Percentiles rank a stretch among this genome's conserved stretches.
Evolutionary conservation across 2,329 filamentous ascomycete species (phyloP).

Genomic region (Elsinoe necatrix): DNA sequence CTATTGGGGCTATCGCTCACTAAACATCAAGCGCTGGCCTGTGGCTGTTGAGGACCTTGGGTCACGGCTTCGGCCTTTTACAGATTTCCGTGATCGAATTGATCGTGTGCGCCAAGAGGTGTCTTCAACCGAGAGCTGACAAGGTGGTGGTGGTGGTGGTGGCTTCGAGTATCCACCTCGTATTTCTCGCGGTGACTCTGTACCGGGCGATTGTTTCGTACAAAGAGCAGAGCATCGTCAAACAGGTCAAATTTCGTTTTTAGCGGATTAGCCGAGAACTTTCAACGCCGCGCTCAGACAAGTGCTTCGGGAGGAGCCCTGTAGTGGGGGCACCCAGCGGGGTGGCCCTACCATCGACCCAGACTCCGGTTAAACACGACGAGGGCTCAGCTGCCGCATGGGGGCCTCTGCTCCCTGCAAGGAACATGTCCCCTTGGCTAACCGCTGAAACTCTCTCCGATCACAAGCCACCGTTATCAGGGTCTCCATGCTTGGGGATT

Average conservation of each 20-base stretch:
- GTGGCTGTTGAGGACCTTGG: constrained; percentile 21
- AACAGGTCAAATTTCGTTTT: constrained; percentile 4
- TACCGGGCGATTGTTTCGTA: neutral
- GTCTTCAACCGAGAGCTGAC: neutral
- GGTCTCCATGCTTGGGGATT: constrained; percentile 8
- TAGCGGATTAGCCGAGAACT: neutral
- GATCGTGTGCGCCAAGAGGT: neutral
- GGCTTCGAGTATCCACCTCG: neutral
- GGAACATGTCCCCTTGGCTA: neutral
- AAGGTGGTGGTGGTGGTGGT: neutral
- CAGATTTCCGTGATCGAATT: neutral
- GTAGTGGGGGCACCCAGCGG: neutral
- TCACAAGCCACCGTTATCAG: neutral
- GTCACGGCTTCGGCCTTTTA: neutral
- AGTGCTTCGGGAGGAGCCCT: neutral
- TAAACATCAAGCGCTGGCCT: constrained; percentile 17
- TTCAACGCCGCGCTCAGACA: neutral
- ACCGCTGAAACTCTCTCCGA: constrained; percentile 1
- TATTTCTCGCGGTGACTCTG: neutral
- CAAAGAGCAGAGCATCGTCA: neutral
- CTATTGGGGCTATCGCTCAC: neutral
- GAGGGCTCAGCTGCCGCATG: neutral
- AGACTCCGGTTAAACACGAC: constrained; percentile 5
- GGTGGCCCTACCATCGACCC: neutral
- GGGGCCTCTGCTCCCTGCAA: neutral